Evolutionary conservation across 345 rosid species (phyloP), one percentile per base, ranked within the genome.

Genomic region (Fremontodendron californicum): DNA sequence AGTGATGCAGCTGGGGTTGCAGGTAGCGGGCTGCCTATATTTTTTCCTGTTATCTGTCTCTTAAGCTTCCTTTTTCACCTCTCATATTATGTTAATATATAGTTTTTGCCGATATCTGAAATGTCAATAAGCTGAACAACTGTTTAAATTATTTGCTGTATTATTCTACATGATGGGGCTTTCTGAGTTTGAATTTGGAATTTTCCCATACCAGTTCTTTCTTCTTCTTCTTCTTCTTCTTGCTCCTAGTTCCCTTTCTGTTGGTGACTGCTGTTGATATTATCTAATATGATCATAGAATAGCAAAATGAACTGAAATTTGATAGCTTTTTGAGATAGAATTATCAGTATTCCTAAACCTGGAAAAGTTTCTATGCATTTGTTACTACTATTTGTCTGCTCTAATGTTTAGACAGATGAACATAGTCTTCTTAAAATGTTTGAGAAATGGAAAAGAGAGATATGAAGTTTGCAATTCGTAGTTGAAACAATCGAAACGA

Each of bases 1-100:
- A 77, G 90, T 61, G 84, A 81, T 81, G 85, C 81, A 74, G 82
- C 85, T 79, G 92, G 92, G 72, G 19, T 89, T 78, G 84, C 92
- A 21, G 92, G 92, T 89, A 80, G 60, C 46, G n/a, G n/a, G n/a
- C 19, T 39, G 31, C 55, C 48, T 31, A 39, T 62, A 10, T 40
- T 55, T 40, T 42, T 65, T 13, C 60, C 5, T 0, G 13, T 37
- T 57, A 71, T 6, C 37, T 25, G 19, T 39, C 11, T 35, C 45
- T 66, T 18, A 9, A 35, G 29, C 2, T 37, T 19, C 29, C 16
- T 9, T 64, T 19, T 64, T 61, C 66, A 61, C 18, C 15, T 18
- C 43, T 3, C 18, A 63, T 29, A 3, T 16, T 35, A 33, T 63
- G 35, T 29, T 63, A 13, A 33, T 33, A 6, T 35, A n/a, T 7